Conservation (phyloP, 2,329 filamentous ascomycete species). For the Trichoderma sp. region DNA sequence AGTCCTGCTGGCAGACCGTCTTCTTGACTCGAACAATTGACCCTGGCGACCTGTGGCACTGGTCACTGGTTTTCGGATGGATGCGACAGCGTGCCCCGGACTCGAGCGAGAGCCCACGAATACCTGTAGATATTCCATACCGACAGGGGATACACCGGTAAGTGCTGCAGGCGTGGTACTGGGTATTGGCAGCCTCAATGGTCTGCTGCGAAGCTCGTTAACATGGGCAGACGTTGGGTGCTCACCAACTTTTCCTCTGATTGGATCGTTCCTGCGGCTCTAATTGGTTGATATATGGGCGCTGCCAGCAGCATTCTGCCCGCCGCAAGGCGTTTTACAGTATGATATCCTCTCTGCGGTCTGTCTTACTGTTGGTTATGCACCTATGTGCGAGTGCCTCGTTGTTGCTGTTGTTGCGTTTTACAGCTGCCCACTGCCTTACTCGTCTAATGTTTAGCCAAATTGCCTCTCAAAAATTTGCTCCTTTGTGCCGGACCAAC, state of each 20-base stretch:
- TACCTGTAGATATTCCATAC: not conserved
- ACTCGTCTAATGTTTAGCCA: not conserved
- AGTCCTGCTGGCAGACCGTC: not conserved
- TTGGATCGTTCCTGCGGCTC: not conserved
- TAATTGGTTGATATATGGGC: not conserved
- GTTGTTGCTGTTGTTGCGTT: not conserved
- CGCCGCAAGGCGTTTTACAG: not conserved
- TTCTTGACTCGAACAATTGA: slow-evolving; percentile 10
- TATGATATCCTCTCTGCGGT: not conserved
- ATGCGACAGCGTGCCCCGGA: slow-evolving; percentile 11
- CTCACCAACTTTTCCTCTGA: slow-evolving; percentile 14
- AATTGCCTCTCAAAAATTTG: not conserved
- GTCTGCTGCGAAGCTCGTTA: not conserved
- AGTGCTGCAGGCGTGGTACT: not conserved
- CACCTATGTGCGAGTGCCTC: not conserved
- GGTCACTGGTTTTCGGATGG: slow-evolving; percentile 17
- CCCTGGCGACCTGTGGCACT: slow-evolving; percentile 11
- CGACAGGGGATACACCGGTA: not conserved
- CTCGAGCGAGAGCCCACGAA: slow-evolving; percentile 11
- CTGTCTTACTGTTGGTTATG: not conserved
- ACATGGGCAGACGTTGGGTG: not conserved
- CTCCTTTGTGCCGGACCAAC: not conserved
- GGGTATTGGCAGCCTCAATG: not conserved
- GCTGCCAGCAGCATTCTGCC: not conserved
- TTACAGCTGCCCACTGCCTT: not conserved